Evolutionary conservation across 805 yeast genomes (phyloP).

Genomic region (Yamadazyma paraphyllophila): DNA sequence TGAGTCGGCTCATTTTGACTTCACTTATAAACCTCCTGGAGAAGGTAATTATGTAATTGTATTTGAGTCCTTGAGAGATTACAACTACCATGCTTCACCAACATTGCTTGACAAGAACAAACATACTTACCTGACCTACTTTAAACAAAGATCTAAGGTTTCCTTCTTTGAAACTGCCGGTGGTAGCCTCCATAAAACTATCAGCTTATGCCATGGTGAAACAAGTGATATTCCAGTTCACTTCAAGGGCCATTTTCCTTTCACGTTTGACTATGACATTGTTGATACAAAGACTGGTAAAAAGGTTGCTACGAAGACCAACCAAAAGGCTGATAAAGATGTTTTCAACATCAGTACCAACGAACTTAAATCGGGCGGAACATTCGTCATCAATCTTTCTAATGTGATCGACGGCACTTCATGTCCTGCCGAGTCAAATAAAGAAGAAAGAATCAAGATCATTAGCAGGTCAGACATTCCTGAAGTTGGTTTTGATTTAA

Average conservation of each 20-base stretch:
- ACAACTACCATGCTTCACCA: conserved; percentile 50
- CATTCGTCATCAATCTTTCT: conserved; percentile 60
- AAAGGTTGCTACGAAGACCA: neutral
- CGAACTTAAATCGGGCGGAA: conserved; percentile 62
- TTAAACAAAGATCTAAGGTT: conserved; percentile 62
- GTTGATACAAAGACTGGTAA: conserved; percentile 38
- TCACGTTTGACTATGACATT: conserved; percentile 65
- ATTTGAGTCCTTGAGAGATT: conserved; percentile 62
- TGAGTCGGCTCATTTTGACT: conserved; percentile 22
- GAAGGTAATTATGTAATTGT: conserved; percentile 82
- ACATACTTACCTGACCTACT: conserved; percentile 63
- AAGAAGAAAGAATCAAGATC: conserved; percentile 53
- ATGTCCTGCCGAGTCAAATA: conserved; percentile 66
- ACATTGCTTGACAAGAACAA: conserved; percentile 32
- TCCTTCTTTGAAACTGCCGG: conserved; percentile 24
- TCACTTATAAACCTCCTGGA: conserved; percentile 69
- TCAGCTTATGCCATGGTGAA: conserved; percentile 32
- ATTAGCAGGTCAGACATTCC: conserved; percentile 73
- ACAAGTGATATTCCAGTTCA: conserved; percentile 45
- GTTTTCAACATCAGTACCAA: conserved; percentile 47
- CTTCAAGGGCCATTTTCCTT: conserved; percentile 81
- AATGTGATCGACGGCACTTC: conserved; percentile 72
- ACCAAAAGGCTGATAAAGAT: neutral
- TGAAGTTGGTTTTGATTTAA: conserved; percentile 27
- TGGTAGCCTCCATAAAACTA: conserved; percentile 13